phyloP scores from a whole-genome alignment of 257 asterid genomes.

The Rauvolfia tetraphylla region DNA sequence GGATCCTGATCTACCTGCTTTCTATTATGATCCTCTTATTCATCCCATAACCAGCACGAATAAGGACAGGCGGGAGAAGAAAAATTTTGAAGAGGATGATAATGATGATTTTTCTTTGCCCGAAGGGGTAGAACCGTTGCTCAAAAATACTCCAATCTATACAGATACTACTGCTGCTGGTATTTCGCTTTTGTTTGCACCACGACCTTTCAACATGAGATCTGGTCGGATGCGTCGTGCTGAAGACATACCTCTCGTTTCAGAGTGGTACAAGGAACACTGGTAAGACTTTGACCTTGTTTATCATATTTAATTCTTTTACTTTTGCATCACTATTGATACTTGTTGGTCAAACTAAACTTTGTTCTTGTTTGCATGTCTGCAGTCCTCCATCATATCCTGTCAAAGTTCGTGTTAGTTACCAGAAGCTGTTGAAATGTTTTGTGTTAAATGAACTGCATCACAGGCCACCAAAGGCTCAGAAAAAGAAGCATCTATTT shows the following conservation, averaged over 20 bases:
- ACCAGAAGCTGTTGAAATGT: constrained; percentile 90
- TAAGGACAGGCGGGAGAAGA: constrained; percentile 78
- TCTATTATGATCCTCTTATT: constrained; percentile 89
- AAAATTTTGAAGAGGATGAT: constrained; percentile 66
- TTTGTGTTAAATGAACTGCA: constrained; percentile 96
- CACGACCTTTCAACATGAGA: constrained; percentile 97
- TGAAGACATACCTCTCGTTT: constrained; percentile 96
- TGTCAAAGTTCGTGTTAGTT: constrained; percentile 97
- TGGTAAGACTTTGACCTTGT: constrained; percentile 43
- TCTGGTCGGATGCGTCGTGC: constrained; percentile 99
- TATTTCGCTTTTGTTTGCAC: constrained; percentile 89
- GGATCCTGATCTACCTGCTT: constrained; percentile 99
- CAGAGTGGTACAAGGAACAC: constrained; percentile 99
- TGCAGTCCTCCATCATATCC: constrained; percentile 95
- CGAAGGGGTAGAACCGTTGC: constrained; percentile 82
- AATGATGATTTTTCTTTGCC: constrained; percentile 86
- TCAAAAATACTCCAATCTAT: constrained; percentile 58
- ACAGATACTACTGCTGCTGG: constrained; percentile 99
- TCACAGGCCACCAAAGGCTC: constrained; percentile 99
- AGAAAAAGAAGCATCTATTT: constrained; percentile 90
- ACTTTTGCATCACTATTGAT: not conserved
- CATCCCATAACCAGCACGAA: constrained; percentile 82
- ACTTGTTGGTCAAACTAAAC: constrained; percentile 1
- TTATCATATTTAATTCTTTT: not conserved
- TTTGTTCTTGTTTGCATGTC: constrained; percentile 6